Evolutionary conservation across 352 stramenopile species (phyloP).

Genomic region (Phytopythium mirpurense): DNA sequence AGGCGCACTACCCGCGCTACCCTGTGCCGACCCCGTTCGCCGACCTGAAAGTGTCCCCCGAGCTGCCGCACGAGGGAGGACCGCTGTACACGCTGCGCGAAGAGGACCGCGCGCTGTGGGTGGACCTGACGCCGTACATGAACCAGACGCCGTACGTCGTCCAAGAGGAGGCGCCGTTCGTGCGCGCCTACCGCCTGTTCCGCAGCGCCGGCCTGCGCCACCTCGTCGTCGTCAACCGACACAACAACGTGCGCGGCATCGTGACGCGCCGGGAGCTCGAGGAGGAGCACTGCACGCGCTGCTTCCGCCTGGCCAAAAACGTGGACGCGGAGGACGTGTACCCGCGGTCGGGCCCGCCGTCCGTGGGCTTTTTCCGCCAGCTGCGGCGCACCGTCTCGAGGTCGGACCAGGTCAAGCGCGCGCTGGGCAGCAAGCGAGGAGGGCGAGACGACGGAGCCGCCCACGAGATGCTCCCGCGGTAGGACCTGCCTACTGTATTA

Average conservation of each 20-base stretch:
- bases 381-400: conserved; percentile 58
- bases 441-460: conserved; percentile 10
- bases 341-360: conserved; percentile 43
- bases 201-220: conserved; percentile 95
- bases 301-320: conserved; percentile 72
- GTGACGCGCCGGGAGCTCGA: conserved; percentile 82
- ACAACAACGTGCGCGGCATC: conserved; percentile 90
- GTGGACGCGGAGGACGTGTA: conserved; percentile 69
- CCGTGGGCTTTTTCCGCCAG: conserved; percentile 58
- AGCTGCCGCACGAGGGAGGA: conserved; percentile 25
- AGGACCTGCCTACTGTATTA: too few relatives aligned
- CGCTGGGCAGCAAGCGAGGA: conserved; percentile 33
- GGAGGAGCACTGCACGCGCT: conserved; percentile 75
- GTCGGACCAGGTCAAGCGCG: conserved; percentile 73
- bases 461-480: conserved; percentile 19
- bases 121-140: conserved; percentile 96
- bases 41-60: conserved; percentile 10
- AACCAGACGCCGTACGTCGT: conserved; percentile 96
- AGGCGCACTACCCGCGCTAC: conserved; percentile 78
- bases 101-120: conserved; percentile 88
- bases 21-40: conserved; percentile 48
- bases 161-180: conserved; percentile 93
- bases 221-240: conserved; percentile 90
- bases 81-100: conserved; percentile 55
- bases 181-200: conserved; percentile 96